Evolutionary conservation across 2,329 filamentous ascomycete genomes (phyloP), one percentile per base, ranked within the genome.

Genomic region (Macrophomina tecta): DNA sequence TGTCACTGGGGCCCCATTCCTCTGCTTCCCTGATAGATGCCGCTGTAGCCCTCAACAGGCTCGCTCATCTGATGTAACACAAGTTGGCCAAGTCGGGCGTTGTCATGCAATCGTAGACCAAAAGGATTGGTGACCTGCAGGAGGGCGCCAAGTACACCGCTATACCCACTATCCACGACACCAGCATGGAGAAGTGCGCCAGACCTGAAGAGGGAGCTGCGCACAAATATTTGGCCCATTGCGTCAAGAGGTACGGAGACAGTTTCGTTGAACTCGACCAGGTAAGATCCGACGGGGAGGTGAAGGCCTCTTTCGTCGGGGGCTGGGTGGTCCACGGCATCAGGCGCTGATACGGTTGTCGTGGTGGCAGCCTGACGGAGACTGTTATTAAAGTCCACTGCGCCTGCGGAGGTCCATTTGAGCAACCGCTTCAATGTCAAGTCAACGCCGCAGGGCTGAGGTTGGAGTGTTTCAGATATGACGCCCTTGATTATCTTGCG

Each of bases 111-210:
- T 11, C 73, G 64, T n/a, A 81, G 40, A 0, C 80, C 80, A 18
- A 69, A 45, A 1, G 75, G 75, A 72, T 80, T 80, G 36, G 69
- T 68, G 1, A 80, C 76, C 16, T 80, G 73, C 68, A 82, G 68
- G 69, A 82, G 68, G 23, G 75, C 78, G 0, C 80, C 80, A 11
- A 82, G 64, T 3, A 76, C 76, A 23, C 81, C 81, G 42, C 78
- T 70, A 68, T 82, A 83, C 3, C 80, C 81, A 28, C 74, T 74
- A 69, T 83, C 81, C 53, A 82, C 73, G 3, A 82, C 79, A 1
- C 81, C 80, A 9, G 80, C 78, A 40, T 64, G 69, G 14, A 82
- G 64, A 0, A 71, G 52, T 0, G 75, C 78, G 0, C 81, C 80
- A 12, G 78, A 81, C 2, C 80, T 70, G 68, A 75, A 83, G 2